These are phyloP conservation scores for Calonectria pseudoreteaudii DNA, from an alignment of 2,329 filamentous ascomycete species.

Conservation along the genomic window DNA sequence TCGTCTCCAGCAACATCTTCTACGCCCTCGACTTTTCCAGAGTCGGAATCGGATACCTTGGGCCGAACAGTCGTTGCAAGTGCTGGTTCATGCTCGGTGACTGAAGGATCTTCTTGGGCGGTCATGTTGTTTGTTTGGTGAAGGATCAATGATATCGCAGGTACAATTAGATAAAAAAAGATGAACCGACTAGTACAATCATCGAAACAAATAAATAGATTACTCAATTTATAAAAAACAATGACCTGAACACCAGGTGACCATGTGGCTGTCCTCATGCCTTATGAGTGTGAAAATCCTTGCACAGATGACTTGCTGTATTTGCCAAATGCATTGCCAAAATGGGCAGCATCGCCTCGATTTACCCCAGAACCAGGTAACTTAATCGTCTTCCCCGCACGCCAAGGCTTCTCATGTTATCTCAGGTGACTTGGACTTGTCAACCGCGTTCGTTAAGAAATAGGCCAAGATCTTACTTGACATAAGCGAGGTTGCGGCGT, in stretches of 20 bases:
- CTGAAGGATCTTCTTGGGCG: slow-evolving; percentile 16
- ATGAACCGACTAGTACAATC: background rate
- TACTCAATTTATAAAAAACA: background rate
- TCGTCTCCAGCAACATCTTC: slow-evolving; percentile 31
- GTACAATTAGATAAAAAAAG: background rate
- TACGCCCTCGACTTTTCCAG: slow-evolving; percentile 24
- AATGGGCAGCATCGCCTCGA: background rate
- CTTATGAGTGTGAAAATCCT: background rate
- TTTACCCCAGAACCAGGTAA: background rate
- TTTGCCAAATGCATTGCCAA: background rate
- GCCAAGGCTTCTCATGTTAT: background rate
- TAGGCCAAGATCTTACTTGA: background rate
- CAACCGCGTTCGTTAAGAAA: background rate
- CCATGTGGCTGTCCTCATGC: background rate
- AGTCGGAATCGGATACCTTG: slow-evolving; percentile 38
- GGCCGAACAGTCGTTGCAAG: background rate
- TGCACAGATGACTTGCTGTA: background rate
- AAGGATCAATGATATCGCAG: background rate
- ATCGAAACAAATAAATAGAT: background rate
- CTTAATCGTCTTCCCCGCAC: background rate
- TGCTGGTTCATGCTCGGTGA: slow-evolving; percentile 11
- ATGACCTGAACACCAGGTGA: background rate
- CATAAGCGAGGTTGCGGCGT: background rate
- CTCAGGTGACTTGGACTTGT: background rate
- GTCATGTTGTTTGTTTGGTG: background rate